Evolutionary conservation across 306 rosid species (phyloP).

Genomic region (Sophora flavescens): DNA sequence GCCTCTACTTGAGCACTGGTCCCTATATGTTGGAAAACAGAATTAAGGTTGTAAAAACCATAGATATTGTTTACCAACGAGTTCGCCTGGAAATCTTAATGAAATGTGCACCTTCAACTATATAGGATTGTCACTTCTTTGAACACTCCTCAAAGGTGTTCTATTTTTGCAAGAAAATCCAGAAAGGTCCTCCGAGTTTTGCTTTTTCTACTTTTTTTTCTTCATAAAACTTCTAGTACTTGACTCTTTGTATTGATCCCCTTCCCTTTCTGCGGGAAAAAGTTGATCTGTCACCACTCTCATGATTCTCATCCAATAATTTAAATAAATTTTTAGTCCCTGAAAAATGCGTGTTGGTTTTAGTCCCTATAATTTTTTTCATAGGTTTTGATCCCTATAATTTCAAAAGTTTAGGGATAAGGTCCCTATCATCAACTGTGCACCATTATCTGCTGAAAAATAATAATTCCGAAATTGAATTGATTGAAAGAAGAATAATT

Average conservation of each 20-base stretch:
- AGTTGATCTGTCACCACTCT: not conserved
- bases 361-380: too few species aligned
- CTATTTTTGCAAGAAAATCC: not conserved
- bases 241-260: not conserved
- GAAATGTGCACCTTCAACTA: not conserved
- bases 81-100: not conserved
- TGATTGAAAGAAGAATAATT: too few species aligned
- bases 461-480: too few species aligned
- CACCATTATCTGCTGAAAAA: too few species aligned
- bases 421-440: too few species aligned
- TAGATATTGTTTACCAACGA: not conserved
- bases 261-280: not conserved
- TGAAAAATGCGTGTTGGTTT: too few species aligned
- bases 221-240: not conserved
- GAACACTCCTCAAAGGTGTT: not conserved
- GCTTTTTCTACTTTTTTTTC: not conserved
- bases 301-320: too few species aligned
- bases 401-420: too few species aligned
- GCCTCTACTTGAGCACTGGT: constrained; percentile 5
- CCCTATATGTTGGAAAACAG: not conserved
- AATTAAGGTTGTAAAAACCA: not conserved
- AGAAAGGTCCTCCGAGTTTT: not conserved
- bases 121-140: not conserved
- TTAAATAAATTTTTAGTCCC: too few species aligned
- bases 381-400: too few species aligned